Base-by-base conservation (phyloP, 805 yeast species). In the Diddensiella transvaalensis region DNA sequence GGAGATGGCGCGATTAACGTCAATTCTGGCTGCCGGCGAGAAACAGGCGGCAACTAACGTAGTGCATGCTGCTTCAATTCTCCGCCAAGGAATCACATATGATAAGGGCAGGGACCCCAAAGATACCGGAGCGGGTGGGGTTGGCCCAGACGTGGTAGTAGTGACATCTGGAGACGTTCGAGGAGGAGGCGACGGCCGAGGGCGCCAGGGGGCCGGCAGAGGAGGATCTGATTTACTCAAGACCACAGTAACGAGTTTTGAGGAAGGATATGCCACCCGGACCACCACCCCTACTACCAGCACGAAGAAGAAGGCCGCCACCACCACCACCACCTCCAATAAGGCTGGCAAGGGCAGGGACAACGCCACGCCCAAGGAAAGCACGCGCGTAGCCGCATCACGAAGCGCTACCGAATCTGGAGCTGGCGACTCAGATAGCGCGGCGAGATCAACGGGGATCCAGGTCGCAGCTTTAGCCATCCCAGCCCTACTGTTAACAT, bases 11-110 rank as follows among this genome's bases (percentile, higher is more conserved):
- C 15, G 43, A 11, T 18, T 23, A 6, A n/a, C 43, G 11, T 11
- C 33, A 4, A 23, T 40, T 15, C 23, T 40, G 5, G 30, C 11
- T 8, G 29, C 22, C 11, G 43, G 43, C 8, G 29, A 40, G 19
- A 23, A 21, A 21, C n/a, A 21, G 17, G 43, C 43, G 11, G 43
- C 43, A 5, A 40, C 43, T 11, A 18, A 40, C 10, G 29, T 40
- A 4, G 6, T 11, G 18, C 43, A 40, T 19, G 43, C 43, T 4
- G 43, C 43, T 26, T 40, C 43, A 8, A 19, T 19, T 23, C 30
- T 40, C 11, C 43, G 33, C 8, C 18, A 5, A 11, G 43, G 43
- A 4, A 19, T 35, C 6, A 35, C 17, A 10, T 35, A 35, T 35
- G 17, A 35, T 8, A 35, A 17, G 8, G 38, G 38, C 38, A 35